Conservation (phyloP, 1,284 basidiomycete genomes). For the Xerocomus minutiporus region DNA sequence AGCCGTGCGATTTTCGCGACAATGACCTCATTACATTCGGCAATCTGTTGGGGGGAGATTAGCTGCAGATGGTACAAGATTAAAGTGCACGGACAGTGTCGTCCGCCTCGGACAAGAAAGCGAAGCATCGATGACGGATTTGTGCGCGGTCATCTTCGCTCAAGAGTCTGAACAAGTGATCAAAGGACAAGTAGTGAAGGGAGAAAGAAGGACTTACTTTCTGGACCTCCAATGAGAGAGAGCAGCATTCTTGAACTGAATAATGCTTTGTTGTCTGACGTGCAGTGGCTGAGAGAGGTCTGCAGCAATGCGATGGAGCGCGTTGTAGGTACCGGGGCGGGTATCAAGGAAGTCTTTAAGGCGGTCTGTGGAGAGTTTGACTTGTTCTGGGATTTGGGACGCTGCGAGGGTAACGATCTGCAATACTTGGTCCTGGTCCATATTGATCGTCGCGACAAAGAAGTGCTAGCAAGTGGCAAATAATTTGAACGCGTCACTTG, state of each 20-base stretch:
- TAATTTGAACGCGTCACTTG: constrained; percentile 26
- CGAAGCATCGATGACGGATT: constrained; percentile 57
- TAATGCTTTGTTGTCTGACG: constrained; percentile 73
- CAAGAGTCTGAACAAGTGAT: constrained; percentile 46
- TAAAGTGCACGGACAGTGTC: constrained; percentile 49
- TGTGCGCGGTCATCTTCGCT: constrained; percentile 57
- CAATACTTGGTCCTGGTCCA: constrained; percentile 53
- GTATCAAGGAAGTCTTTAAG: constrained; percentile 62
- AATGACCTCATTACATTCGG: constrained; percentile 66
- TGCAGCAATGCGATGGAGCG: constrained; percentile 67
- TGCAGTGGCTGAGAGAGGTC: constrained; percentile 51
- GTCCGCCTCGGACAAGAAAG: constrained; percentile 67
- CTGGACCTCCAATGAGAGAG: constrained; percentile 64
- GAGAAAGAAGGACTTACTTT: constrained; percentile 45
- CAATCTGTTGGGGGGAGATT: constrained; percentile 47
- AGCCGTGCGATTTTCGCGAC: constrained; percentile 66
- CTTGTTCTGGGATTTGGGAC: constrained; percentile 60
- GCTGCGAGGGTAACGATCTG: constrained; percentile 60
- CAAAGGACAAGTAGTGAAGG: constrained; percentile 11
- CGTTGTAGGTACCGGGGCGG: constrained; percentile 60
- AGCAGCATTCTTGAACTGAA: constrained; percentile 77
- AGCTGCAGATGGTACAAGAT: constrained; percentile 3
- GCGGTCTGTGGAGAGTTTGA: constrained; percentile 56
- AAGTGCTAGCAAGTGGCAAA: constrained; percentile 14
- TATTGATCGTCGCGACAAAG: constrained; percentile 21